These are phyloP conservation scores for Aspergillus ochraceus DNA, from an alignment of 2,329 filamentous ascomycete species.

Conservation along the genomic window DNA sequence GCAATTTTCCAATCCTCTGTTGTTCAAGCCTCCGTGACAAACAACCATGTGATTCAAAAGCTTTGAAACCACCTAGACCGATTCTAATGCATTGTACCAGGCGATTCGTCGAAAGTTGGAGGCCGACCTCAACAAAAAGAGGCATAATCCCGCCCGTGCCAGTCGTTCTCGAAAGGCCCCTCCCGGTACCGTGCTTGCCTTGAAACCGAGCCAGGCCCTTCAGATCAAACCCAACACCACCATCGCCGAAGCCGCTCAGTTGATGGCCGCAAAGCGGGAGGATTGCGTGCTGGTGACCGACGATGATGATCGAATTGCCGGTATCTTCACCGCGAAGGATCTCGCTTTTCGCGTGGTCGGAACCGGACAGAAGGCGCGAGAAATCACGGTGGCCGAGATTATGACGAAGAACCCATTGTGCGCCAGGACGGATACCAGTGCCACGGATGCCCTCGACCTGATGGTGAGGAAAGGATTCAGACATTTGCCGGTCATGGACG, in stretches of 20 bases:
- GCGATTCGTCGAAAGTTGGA: conserved; percentile 97
- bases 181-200: conserved; percentile 89
- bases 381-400: conserved; percentile 93
- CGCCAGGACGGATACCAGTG: conserved; percentile 94
- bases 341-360: conserved; percentile 96
- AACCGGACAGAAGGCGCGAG: conserved; percentile 81
- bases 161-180: conserved; percentile 89
- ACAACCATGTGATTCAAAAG: background rate
- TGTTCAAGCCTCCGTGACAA: background rate
- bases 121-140: conserved; percentile 97
- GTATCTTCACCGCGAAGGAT: conserved; percentile 99
- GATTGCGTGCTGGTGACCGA: conserved; percentile 98
- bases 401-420: conserved; percentile 99
- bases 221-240: conserved; percentile 96
- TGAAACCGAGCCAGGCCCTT: conserved; percentile 91
- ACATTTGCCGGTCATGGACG: conserved; percentile 98
- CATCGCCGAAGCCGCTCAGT: conserved; percentile 91
- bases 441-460: conserved; percentile 92
- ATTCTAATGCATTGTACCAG: conserved; percentile 48
- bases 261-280: conserved; percentile 98
- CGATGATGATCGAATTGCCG: conserved; percentile 94
- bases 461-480: conserved; percentile 99
- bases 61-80: conserved; percentile 1
- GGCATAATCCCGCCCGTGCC: conserved; percentile 73
- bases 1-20: background rate